Conservation (phyloP, 2,329 filamentous ascomycete genomes). For the Lanzia echinophila region DNA sequence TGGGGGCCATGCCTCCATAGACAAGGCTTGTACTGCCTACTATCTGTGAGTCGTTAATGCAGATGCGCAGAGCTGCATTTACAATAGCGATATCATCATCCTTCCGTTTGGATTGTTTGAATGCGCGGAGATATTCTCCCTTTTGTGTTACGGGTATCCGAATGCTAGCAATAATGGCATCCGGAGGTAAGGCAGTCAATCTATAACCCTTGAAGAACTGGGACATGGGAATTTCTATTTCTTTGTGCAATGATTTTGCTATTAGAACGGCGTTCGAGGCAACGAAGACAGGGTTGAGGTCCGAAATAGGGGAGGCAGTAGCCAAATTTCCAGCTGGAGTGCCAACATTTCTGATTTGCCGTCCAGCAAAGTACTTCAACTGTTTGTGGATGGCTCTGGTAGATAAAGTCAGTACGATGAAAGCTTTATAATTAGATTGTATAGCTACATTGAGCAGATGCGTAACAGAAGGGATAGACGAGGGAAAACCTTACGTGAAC, state of each 20-base stretch:
- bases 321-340: slow-evolving; percentile 91
- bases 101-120: slow-evolving; percentile 95
- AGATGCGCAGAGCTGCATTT: slow-evolving; percentile 74
- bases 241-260: slow-evolving; percentile 66
- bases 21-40: slow-evolving; percentile 74
- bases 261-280: slow-evolving; percentile 77
- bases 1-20: slow-evolving; percentile 92
- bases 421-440: not conserved
- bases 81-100: slow-evolving; percentile 99
- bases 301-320: slow-evolving; percentile 92
- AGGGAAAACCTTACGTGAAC: slow-evolving; percentile 44
- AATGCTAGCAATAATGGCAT: slow-evolving; percentile 81
- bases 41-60: slow-evolving; percentile 58
- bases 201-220: slow-evolving; percentile 92
- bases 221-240: slow-evolving; percentile 82
- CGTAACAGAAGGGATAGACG: not conserved
- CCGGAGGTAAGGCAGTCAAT: slow-evolving; percentile 68
- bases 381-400: slow-evolving; percentile 77
- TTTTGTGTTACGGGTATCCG: slow-evolving; percentile 75
- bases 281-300: slow-evolving; percentile 90
- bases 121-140: slow-evolving; percentile 79
- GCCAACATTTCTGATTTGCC: slow-evolving; percentile 96
- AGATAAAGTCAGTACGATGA: not conserved
- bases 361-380: slow-evolving; percentile 86
- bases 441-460: not conserved